Percentiles rank a stretch among this genome's conserved stretches.
These are phyloP conservation scores for Candida sonorensis DNA, from an alignment of 805 yeast species.

Conservation along the genomic window DNA sequence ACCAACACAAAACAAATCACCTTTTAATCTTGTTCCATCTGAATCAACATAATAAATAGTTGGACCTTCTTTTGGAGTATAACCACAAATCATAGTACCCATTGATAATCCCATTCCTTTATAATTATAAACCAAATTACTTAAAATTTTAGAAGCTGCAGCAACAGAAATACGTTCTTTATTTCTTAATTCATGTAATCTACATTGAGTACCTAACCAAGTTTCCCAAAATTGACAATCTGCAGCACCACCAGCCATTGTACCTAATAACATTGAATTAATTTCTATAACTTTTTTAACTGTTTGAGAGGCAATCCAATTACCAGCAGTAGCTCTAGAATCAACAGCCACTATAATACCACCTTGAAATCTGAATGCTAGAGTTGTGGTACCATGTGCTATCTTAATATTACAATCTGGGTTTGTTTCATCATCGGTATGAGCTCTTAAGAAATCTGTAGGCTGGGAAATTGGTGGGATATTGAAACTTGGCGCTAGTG, in stretches of 20 bases:
- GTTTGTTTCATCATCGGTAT: slow-evolving; percentile 88
- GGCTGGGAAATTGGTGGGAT: slow-evolving; percentile 86
- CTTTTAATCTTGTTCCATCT: slow-evolving; percentile 92
- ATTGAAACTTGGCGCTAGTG: slow-evolving; percentile 53
- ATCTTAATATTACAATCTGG: slow-evolving; percentile 94
- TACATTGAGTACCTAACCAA: slow-evolving; percentile 95
- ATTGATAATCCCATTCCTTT: slow-evolving; percentile 98
- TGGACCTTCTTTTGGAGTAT: slow-evolving; percentile 92
- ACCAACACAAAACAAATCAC: slow-evolving; percentile 94
- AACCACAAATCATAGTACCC: slow-evolving; percentile 99
- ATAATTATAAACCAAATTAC: slow-evolving; percentile 85
- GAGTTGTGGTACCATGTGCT: slow-evolving; percentile 98
- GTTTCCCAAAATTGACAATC: slow-evolving; percentile 99
- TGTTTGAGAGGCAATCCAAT: slow-evolving; percentile 97
- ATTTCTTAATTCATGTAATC: slow-evolving; percentile 89
- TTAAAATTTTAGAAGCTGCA: slow-evolving; percentile 90
- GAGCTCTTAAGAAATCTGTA: slow-evolving; percentile 91
- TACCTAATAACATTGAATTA: slow-evolving; percentile 90
- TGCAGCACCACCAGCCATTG: slow-evolving; percentile 99
- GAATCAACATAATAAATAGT: slow-evolving; percentile 94
- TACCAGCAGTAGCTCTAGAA: slow-evolving; percentile 96
- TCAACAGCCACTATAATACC: slow-evolving; percentile 97
- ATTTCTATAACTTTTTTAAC: slow-evolving; percentile 96
- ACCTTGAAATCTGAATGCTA: slow-evolving; percentile 92
- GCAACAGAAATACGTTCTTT: slow-evolving; percentile 94